These are phyloP conservation scores for Sarcocystis neurona DNA, from an alignment of 169 alveolate genomes.

Conservation along the genomic window DNA sequence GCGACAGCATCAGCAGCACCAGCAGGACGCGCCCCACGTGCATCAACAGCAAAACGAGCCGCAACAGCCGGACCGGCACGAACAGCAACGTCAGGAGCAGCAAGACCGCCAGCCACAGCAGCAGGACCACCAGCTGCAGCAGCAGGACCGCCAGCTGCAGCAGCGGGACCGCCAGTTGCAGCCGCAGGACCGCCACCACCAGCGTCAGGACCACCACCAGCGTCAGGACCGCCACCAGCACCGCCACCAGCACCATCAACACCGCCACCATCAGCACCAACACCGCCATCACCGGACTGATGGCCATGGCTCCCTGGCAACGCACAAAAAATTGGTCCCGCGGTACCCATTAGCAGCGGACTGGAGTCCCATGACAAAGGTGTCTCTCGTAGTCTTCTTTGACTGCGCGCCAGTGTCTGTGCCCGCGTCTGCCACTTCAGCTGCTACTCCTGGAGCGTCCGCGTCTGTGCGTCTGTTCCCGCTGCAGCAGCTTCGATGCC, in stretches of 20 bases:
- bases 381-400: slow-evolving; percentile 2
- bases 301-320: too few relatives aligned
- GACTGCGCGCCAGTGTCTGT: not conserved
- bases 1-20: slow-evolving; percentile 49
- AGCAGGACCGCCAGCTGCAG: not conserved
- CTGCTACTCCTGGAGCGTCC: not conserved
- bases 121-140: not conserved
- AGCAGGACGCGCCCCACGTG: slow-evolving; percentile 19
- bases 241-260: not conserved
- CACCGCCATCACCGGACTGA: too few relatives aligned
- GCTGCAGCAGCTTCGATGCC: not conserved
- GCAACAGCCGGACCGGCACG: not conserved
- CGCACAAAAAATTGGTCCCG: too few relatives aligned
- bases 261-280: not conserved
- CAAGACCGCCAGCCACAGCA: slow-evolving; percentile 24
- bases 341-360: slow-evolving; percentile 20
- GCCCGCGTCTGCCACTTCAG: not conserved
- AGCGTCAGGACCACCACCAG: not conserved
- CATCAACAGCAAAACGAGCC: not conserved
- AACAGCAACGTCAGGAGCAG: slow-evolving; percentile 28
- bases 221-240: not conserved
- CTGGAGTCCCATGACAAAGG: not conserved
- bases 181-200: not conserved
- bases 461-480: not conserved
- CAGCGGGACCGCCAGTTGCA: not conserved